Conservation (phyloP, 495 filamentous ascomycete species). For the Terfezia claveryi region DNA sequence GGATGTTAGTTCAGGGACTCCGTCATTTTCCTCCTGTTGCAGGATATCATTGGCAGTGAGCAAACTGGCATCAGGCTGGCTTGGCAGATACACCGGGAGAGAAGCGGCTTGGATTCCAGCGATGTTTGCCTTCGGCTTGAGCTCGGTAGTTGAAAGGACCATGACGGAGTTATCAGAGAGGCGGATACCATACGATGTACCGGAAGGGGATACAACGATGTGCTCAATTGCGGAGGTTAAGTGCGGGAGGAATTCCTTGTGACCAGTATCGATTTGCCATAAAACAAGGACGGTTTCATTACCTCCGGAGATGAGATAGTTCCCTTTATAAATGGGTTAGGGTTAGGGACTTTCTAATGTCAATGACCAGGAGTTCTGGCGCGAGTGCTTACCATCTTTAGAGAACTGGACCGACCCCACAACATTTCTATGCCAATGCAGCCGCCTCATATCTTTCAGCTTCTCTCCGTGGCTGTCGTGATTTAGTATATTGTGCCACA, state of each 20-base stretch:
- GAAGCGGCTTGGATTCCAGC: slow-evolving; percentile 48
- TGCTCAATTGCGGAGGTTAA: slow-evolving; percentile 62
- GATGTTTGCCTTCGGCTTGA: slow-evolving; percentile 57
- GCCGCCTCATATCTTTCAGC: slow-evolving; percentile 25
- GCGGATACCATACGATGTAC: slow-evolving; percentile 58
- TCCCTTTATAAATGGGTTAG: slow-evolving; percentile 35
- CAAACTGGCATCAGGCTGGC: not conserved
- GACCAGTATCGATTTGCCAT: slow-evolving; percentile 84
- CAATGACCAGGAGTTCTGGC: not conserved
- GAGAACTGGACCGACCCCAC: slow-evolving; percentile 75
- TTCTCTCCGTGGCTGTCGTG: not conserved
- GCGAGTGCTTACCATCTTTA: slow-evolving; percentile 45
- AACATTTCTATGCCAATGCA: slow-evolving; percentile 81
- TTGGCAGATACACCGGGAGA: not conserved
- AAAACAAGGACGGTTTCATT: slow-evolving; percentile 72
- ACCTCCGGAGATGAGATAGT: slow-evolving; percentile 86
- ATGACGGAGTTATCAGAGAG: slow-evolving; percentile 80
- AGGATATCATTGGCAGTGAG: not conserved
- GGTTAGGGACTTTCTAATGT: slow-evolving; percentile 3
- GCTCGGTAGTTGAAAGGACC: slow-evolving; percentile 69
- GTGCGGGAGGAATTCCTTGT: slow-evolving; percentile 64
- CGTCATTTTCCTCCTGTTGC: not conserved
- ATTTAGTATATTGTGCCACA: slow-evolving; percentile 51
- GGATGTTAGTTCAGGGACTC: not conserved
- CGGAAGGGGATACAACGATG: slow-evolving; percentile 56